Conservation (phyloP, 345 rosid species). For the Ceriops decandra region DNA sequence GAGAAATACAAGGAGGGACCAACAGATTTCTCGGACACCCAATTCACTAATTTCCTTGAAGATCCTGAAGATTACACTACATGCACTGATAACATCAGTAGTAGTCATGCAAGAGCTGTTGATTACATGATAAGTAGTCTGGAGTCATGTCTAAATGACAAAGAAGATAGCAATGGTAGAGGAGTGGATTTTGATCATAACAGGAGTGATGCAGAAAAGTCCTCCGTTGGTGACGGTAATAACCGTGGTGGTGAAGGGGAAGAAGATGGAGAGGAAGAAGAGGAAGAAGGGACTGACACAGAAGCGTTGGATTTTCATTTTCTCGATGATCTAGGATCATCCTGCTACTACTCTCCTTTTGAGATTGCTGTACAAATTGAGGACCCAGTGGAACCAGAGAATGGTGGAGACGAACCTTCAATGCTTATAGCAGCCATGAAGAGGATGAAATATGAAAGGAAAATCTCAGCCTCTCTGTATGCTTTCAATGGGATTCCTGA, state of each 20-base stretch:
- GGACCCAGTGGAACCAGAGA: conserved; percentile 35
- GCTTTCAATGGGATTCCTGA: conserved; percentile 60
- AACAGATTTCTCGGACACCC: conserved; percentile 26
- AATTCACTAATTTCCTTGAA: conserved; percentile 41
- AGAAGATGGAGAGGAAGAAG: conserved; percentile 10
- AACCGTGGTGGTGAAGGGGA: conserved; percentile 15
- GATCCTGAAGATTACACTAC: conserved; percentile 30
- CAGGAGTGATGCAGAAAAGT: conserved; percentile 25
- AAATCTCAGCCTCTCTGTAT: conserved; percentile 59
- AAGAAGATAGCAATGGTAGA: conserved; percentile 18
- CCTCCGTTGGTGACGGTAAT: conserved; percentile 22
- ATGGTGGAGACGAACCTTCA: conserved; percentile 35
- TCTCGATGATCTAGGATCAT: conserved; percentile 34
- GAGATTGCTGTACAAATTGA: conserved; percentile 50
- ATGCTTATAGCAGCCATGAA: conserved; percentile 49
- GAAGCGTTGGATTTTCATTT: conserved; percentile 42
- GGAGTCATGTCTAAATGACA: conserved; percentile 36
- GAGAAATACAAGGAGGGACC: conserved; percentile 18
- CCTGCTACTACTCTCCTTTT: conserved; percentile 44
- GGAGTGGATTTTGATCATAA: conserved; percentile 20
- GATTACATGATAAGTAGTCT: conserved; percentile 25
- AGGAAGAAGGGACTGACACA: conserved; percentile 17
- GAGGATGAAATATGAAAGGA: conserved; percentile 59
- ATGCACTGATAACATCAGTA: background rate
- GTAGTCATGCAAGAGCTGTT: conserved; percentile 1